Evolutionary conservation across 345 rosid genomes (phyloP).

Genomic region (Orychophragmus violaceus): DNA sequence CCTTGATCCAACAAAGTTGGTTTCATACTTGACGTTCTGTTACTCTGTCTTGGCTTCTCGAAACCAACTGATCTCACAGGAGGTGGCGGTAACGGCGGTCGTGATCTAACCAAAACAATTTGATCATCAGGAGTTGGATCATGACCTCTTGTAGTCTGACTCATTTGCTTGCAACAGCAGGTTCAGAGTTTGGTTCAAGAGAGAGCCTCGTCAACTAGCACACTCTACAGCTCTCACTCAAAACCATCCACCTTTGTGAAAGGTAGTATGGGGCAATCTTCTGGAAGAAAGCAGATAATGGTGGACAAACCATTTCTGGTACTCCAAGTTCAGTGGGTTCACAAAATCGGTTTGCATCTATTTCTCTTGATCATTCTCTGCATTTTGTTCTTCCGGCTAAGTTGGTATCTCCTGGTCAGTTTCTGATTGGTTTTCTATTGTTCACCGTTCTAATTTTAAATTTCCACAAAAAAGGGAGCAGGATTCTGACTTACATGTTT

Average conservation of each 20-base stretch:
- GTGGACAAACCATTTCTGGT: conserved; percentile 64
- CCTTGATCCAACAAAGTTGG: conserved; percentile 28
- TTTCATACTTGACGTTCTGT: conserved; percentile 17
- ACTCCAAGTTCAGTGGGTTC: conserved; percentile 88
- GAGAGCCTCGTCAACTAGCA: conserved; percentile 79
- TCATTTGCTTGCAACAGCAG: conserved; percentile 55
- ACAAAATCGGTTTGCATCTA: conserved; percentile 84
- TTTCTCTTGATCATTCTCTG: conserved; percentile 82
- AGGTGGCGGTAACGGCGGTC: conserved; percentile 5
- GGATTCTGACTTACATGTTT: not conserved
- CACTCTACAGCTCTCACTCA: conserved; percentile 71
- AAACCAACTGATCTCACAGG: conserved; percentile 12
- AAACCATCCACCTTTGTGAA: conserved; percentile 85
- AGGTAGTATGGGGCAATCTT: conserved; percentile 72
- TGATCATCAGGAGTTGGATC: not conserved
- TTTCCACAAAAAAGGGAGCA: not conserved
- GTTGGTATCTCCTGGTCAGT: conserved; percentile 65
- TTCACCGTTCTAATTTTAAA: not conserved
- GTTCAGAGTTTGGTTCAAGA: conserved; percentile 92
- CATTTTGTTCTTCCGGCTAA: conserved; percentile 76
- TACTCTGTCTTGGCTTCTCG: conserved; percentile 7
- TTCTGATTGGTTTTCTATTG: not conserved
- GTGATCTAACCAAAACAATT: conserved; percentile 1
- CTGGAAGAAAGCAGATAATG: conserved; percentile 73
- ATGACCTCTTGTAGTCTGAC: not conserved